Conservation (phyloP, 2,329 filamentous ascomycete genomes). For the Neonectria faginata region DNA sequence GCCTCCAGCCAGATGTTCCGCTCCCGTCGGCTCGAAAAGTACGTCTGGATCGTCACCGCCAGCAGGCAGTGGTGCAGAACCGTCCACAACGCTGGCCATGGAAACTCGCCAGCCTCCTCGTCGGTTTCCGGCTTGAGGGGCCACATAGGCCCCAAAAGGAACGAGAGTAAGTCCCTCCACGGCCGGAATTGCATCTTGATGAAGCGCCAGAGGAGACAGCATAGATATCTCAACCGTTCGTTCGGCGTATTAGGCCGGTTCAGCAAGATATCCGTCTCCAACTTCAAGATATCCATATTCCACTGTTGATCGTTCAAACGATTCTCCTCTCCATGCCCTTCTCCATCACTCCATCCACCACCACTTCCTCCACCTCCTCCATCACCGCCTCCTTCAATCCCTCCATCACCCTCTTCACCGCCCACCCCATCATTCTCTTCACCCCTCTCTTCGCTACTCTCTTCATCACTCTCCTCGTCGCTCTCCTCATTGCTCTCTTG, state of each 20-base stretch:
- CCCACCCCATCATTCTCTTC: too few relatives aligned
- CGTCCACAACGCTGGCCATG: background rate
- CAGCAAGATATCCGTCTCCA: background rate
- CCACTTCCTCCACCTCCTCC: too few relatives aligned
- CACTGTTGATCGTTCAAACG: background rate
- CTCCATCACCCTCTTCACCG: too few relatives aligned
- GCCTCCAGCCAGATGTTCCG: constrained; percentile 47
- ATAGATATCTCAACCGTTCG: background rate
- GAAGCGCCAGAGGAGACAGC: background rate
- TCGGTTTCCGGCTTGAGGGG: background rate
- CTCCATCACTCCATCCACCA: too few relatives aligned
- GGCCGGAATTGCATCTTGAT: background rate
- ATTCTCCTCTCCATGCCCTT: too few relatives aligned
- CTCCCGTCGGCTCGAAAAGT: constrained; percentile 38
- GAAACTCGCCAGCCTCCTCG: background rate
- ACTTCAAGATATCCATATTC: too few relatives aligned
- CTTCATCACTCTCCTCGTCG: too few relatives aligned
- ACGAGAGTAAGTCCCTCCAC: background rate
- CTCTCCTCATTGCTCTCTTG: background rate
- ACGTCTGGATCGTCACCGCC: constrained; percentile 31
- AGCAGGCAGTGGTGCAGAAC: constrained; percentile 27
- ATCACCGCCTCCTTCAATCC: too few relatives aligned
- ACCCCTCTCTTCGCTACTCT: too few relatives aligned
- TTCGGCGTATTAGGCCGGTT: background rate
- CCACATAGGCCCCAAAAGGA: background rate